Percentiles rank a stretch among this genome's conserved stretches.
Conservation (phyloP, 495 filamentous ascomycete species). For the Podospora pseudoanserina region DNA sequence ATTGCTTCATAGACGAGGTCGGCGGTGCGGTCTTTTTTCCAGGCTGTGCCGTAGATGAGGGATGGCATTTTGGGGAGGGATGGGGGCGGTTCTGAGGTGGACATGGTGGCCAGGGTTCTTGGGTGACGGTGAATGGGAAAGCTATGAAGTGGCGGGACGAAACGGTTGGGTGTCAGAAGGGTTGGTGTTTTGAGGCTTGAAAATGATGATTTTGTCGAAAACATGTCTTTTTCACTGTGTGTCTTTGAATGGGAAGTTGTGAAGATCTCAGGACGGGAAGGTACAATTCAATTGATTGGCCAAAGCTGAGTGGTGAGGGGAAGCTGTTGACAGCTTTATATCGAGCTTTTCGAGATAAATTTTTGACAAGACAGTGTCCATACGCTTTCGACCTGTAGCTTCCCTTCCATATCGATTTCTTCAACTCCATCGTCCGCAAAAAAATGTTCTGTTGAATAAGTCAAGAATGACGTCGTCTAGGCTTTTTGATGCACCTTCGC, state of each 20-base stretch:
- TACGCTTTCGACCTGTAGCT: too few relatives aligned
- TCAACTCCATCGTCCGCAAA: background rate
- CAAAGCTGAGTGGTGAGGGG: constrained; percentile 17
- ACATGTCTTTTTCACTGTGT: background rate
- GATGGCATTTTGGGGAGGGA: constrained; percentile 43
- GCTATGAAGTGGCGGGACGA: background rate
- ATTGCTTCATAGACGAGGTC: constrained; percentile 67
- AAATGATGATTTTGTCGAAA: background rate
- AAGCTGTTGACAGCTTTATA: background rate
- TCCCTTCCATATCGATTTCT: background rate
- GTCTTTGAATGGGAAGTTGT: background rate
- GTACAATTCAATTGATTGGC: constrained; percentile 8
- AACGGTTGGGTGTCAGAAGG: background rate
- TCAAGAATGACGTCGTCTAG: constrained; percentile 1
- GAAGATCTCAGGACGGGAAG: background rate
- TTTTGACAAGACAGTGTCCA: too few relatives aligned
- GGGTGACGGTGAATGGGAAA: background rate
- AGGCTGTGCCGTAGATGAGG: constrained; percentile 82
- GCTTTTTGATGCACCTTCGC: background rate
- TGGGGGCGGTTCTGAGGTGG: constrained; percentile 12
- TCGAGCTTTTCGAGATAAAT: background rate
- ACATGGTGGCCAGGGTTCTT: constrained; percentile 9
- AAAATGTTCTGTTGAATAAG: background rate
- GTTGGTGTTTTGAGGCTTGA: background rate
- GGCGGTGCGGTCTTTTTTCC: constrained; percentile 71